Conservation (phyloP, 2,329 filamentous ascomycete genomes). For the Bipolaris cookei region DNA sequence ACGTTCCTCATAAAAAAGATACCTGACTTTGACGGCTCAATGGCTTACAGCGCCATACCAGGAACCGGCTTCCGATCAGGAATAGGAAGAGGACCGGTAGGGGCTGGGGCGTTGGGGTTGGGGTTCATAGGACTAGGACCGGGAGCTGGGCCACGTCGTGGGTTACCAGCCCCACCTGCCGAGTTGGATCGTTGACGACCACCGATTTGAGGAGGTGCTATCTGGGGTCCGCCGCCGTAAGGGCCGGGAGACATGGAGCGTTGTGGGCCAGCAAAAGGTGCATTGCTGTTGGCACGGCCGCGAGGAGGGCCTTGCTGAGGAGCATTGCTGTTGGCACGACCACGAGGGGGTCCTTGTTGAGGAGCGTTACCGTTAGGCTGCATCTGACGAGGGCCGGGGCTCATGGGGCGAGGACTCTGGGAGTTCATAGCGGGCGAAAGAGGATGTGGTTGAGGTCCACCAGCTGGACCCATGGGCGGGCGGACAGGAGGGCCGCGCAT, state of each 20-base stretch:
- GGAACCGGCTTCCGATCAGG: conserved; percentile 56
- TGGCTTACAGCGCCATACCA: conserved; percentile 52
- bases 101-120: conserved; percentile 27
- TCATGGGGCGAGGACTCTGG: conserved; percentile 51
- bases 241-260: conserved; percentile 51
- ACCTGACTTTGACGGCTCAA: conserved; percentile 1
- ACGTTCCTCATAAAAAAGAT: conserved; percentile 36
- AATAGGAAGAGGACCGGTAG: conserved; percentile 27
- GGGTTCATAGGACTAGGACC: conserved; percentile 50
- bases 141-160: conserved; percentile 39
- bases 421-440: conserved; percentile 57
- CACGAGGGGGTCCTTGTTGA: conserved; percentile 23
- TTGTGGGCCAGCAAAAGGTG: conserved; percentile 42
- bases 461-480: conserved; percentile 42
- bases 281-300: conserved; percentile 48
- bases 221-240: conserved; percentile 46
- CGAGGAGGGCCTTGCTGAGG: conserved; percentile 37
- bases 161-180: conserved; percentile 37
- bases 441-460: conserved; percentile 42
- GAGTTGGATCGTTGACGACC: conserved; percentile 49
- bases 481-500: conserved; percentile 42
- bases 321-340: conserved; percentile 48
- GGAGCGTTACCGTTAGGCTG: conserved; percentile 5
- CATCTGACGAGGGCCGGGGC: conserved; percentile 45
- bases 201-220: conserved; percentile 40